A percentile compares a stretch with the other conserved stretches of the same genome.
phyloP scores from a whole-genome alignment of 164 flowering plant species.

The Vitis riparia region DNA sequence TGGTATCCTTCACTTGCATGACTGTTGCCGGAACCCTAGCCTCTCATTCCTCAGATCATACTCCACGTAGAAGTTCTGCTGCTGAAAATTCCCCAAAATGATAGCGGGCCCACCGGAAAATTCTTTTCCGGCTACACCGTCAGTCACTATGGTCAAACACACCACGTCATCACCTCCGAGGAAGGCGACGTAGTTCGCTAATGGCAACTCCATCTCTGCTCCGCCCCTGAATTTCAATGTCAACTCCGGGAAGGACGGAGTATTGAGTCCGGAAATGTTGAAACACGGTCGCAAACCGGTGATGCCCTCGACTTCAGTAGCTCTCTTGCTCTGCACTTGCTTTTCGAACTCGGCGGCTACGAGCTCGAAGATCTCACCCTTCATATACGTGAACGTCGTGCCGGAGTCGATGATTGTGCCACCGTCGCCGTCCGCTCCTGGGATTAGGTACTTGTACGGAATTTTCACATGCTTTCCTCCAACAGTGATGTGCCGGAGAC shows the following conservation, averaged over 20 bases:
- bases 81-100: conserved; percentile 55
- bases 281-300: conserved; percentile 67
- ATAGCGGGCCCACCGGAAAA: conserved; percentile 39
- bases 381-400: conserved; percentile 78
- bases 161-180: conserved; percentile 24
- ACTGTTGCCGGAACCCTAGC: conserved; percentile 43
- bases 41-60: conserved; percentile 50
- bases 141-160: conserved; percentile 52
- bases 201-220: conserved; percentile 56
- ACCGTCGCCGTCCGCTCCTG: conserved; percentile 59
- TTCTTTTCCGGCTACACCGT: conserved; percentile 1
- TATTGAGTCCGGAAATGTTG: conserved; percentile 30
- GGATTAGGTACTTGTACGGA: conserved; percentile 45
- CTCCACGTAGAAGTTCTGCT: conserved; percentile 52
- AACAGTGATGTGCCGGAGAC: conserved; percentile 48
- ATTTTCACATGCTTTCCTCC: conserved; percentile 54
- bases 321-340: conserved; percentile 44
- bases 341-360: conserved; percentile 51
- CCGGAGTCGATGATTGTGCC: conserved; percentile 83
- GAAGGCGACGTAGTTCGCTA: conserved; percentile 52
- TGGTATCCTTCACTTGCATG: conserved; percentile 13
- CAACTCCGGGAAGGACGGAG: conserved; percentile 48
- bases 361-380: conserved; percentile 33
- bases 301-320: conserved; percentile 28
- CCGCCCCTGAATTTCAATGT: conserved; percentile 70